phyloP scores from a whole-genome alignment of 306 rosid species.

The Prunus campanulata region DNA sequence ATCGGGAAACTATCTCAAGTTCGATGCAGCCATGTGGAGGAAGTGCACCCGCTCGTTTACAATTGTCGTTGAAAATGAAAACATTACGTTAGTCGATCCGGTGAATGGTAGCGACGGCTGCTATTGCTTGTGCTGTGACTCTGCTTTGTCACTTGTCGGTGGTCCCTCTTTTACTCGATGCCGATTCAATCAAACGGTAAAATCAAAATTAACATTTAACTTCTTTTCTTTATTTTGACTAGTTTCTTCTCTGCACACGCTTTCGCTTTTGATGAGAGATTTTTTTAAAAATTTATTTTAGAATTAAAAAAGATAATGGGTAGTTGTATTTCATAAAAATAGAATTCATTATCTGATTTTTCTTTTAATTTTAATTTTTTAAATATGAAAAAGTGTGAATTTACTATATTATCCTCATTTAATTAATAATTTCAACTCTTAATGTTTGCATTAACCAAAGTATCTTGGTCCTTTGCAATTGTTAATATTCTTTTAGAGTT shows the following conservation, averaged over 20 bases:
- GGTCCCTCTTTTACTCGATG: neutral
- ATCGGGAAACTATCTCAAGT: neutral
- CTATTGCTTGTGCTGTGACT: neutral
- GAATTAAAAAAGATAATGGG: fast-evolving
- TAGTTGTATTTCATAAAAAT: too few relatives aligned
- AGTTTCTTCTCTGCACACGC: too few relatives aligned
- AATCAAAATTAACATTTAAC: neutral
- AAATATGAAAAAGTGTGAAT: too few relatives aligned
- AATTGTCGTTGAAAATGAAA: neutral
- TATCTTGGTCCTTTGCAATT: too few relatives aligned
- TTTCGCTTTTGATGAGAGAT: fast-evolving
- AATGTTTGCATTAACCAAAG: too few relatives aligned
- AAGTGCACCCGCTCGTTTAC: neutral
- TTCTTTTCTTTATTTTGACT: too few relatives aligned
- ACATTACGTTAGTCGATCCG: neutral
- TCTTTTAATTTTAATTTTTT: too few relatives aligned
- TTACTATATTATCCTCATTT: too few relatives aligned
- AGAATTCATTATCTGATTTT: fast-evolving
- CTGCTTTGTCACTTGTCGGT: neutral
- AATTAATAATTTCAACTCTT: too few relatives aligned
- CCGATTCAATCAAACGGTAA: neutral
- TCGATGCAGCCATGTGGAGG: neutral
- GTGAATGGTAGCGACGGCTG: neutral
- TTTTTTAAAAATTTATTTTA: too few relatives aligned
- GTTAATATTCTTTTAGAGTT: too few relatives aligned